These are phyloP conservation scores for Aureobasidium sp. DNA, from an alignment of 2,329 filamentous ascomycete species.

Conservation along the genomic window DNA sequence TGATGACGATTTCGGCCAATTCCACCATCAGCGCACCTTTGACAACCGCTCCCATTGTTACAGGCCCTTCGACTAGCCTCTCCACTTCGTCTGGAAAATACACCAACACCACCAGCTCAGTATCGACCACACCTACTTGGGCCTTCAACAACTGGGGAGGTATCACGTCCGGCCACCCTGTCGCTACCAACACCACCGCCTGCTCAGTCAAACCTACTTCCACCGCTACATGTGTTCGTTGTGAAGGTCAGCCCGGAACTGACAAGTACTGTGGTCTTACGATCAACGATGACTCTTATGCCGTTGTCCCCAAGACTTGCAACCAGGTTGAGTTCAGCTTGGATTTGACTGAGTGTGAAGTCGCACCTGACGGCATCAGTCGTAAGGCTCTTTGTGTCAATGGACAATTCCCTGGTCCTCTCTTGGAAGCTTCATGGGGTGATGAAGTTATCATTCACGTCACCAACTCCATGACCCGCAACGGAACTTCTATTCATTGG, in stretches of 20 bases:
- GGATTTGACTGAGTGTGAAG: constrained; percentile 5
- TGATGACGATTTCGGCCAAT: not conserved
- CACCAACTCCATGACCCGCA: constrained; percentile 26
- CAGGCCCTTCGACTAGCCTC: not conserved
- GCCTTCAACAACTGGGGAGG: constrained; percentile 7
- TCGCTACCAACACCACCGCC: constrained; percentile 10
- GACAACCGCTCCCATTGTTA: constrained; percentile 8
- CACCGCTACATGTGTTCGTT: constrained; percentile 7
- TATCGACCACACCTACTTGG: not conserved
- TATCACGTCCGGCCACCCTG: not conserved
- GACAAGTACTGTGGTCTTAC: constrained; percentile 10
- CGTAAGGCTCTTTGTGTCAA: constrained; percentile 10
- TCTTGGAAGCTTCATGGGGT: constrained; percentile 18
- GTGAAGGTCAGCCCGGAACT: constrained; percentile 11
- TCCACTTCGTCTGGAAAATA: not conserved
- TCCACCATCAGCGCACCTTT: not conserved
- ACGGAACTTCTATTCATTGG: constrained; percentile 43
- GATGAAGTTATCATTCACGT: constrained; percentile 28
- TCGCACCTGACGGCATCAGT: constrained; percentile 5
- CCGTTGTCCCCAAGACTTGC: constrained; percentile 9
- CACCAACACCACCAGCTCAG: not conserved
- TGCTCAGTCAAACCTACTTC: constrained; percentile 7
- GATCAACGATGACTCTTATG: constrained; percentile 7
- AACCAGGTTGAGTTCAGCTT: not conserved
- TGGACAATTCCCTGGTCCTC: constrained; percentile 9